Evolutionary conservation across 306 rosid species (phyloP), one percentile per base, ranked within the genome.

Genomic region (Abrus precatorius): DNA sequence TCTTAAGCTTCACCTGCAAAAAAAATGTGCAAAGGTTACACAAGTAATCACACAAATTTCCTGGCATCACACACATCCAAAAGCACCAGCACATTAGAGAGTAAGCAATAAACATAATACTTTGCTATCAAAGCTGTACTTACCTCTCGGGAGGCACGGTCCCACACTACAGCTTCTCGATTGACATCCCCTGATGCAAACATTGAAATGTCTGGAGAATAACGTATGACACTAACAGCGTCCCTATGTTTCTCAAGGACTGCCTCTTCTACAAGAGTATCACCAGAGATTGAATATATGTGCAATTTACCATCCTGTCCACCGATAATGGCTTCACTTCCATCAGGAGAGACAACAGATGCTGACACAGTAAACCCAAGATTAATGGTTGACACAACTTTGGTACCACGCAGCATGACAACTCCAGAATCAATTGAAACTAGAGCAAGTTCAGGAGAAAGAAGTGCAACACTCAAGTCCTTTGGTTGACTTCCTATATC

Each of bases 131-230:
- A 40, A 43, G 77, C 41, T 47, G 60, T 82, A 64, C 61, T 78
- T 86, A 91, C 99, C 89, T 95, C 99, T 59, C 83, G 81, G 60
- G 97, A 77, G 66, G 84, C 85, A 49, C 89, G 84, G 85, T 93
- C 94, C 99, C 99, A 95, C 61, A 95, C 88, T 49, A 93, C 64
- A 74, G 97, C 98, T 89, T 95, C 99, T 81, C 99, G 90, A 83
- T 95, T 95, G 82, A 87, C 87, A 88, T 95, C 99, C 79, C 94
- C 99, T 63, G 99, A 93, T 81, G 97, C 99, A 90, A 91, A 91
- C 99, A 93, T 91, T 60, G 99, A 91, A 76, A 90, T 84, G 71
- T 92, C 95, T 27, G 99, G 97, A 76, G 99, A 95, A 90, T 95
- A 93, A 14, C 82, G 85, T 75, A 93, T 93, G 77, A 85, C 97